Percentiles rank a stretch among this genome's conserved stretches.
Evolutionary conservation across 2,329 filamentous ascomycete genomes (phyloP).

Genomic region (Ascochyta lentis): DNA sequence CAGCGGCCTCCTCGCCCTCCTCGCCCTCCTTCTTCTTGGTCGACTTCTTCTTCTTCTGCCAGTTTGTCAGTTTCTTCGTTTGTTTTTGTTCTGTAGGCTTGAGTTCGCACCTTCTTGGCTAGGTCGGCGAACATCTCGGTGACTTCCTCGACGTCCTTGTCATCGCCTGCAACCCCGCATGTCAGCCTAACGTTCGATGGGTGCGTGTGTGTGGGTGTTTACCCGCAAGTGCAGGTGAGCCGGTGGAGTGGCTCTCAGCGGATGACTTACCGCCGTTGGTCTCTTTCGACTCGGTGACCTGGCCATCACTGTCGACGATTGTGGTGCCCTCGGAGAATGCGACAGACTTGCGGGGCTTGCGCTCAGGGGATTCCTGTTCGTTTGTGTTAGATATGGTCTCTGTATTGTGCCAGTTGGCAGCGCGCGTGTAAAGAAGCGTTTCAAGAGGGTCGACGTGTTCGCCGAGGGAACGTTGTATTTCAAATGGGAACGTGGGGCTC

Average conservation of each 20-base stretch:
- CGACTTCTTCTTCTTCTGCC: slow-evolving; percentile 67
- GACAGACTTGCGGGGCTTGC: slow-evolving; percentile 89
- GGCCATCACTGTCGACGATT: slow-evolving; percentile 88
- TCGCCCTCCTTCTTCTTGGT: slow-evolving; percentile 66
- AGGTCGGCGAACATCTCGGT: slow-evolving; percentile 68
- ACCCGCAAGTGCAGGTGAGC: slow-evolving; percentile 29
- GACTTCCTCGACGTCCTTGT: slow-evolving; percentile 69
- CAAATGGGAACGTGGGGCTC: slow-evolving; percentile 33
- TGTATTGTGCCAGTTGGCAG: background rate
- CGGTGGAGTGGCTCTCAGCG: slow-evolving; percentile 71
- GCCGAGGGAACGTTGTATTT: slow-evolving; percentile 24
- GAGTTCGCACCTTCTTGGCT: slow-evolving; percentile 65
- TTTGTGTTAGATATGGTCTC: slow-evolving; percentile 30
- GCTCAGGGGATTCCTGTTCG: slow-evolving; percentile 56
- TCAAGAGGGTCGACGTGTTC: background rate
- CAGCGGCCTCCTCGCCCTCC: slow-evolving; percentile 56
- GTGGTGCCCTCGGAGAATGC: slow-evolving; percentile 88
- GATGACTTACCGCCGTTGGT: slow-evolving; percentile 78
- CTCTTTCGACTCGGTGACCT: slow-evolving; percentile 76
- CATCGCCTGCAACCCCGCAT: slow-evolving; percentile 44
- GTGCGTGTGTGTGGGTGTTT: slow-evolving; percentile 14
- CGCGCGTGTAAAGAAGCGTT: background rate
- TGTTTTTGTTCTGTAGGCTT: background rate
- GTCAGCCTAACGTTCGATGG: slow-evolving; percentile 27
- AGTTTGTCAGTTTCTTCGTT: slow-evolving; percentile 8